Percentiles rank a stretch among this genome's conserved stretches.
Conservation (phyloP, 179 eudicot genomes). For the Silene noctiflora region DNA sequence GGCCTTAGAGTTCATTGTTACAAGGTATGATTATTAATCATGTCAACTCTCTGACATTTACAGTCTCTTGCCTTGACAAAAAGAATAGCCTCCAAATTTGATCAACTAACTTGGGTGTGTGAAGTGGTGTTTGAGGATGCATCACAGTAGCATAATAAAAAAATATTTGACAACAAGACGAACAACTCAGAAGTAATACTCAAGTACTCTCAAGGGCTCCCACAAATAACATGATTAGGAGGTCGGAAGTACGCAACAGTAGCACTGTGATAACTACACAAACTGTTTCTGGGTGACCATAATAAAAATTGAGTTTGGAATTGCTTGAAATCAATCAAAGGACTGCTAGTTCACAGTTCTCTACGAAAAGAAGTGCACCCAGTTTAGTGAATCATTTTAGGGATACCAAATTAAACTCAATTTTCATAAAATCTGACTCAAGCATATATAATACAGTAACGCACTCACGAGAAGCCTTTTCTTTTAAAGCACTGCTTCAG, state of each 20-base stretch:
- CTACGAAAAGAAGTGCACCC: background rate
- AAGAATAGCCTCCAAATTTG: background rate
- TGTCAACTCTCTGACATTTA: background rate
- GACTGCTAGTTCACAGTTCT: background rate
- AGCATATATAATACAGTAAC: slow-evolving; percentile 24
- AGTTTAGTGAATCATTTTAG: background rate
- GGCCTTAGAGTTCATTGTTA: background rate
- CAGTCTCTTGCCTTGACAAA: background rate
- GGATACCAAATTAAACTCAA: background rate
- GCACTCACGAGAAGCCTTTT: slow-evolving; percentile 95
- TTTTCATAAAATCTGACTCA: background rate
- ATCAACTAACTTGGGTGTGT: background rate
- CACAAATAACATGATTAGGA: no score
- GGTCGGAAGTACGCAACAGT: no score
- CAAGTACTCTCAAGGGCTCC: no score
- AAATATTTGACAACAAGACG: background rate
- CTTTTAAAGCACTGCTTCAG: slow-evolving; percentile 63
- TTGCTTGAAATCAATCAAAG: background rate
- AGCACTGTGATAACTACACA: no score
- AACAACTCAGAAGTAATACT: no score
- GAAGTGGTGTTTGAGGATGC: background rate
- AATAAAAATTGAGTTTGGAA: background rate
- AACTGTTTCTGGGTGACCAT: no score
- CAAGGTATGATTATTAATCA: background rate
- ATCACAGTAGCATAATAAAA: background rate